Conservation (phyloP, 345 rosid species). For the Trapa bicornis region DNA sequence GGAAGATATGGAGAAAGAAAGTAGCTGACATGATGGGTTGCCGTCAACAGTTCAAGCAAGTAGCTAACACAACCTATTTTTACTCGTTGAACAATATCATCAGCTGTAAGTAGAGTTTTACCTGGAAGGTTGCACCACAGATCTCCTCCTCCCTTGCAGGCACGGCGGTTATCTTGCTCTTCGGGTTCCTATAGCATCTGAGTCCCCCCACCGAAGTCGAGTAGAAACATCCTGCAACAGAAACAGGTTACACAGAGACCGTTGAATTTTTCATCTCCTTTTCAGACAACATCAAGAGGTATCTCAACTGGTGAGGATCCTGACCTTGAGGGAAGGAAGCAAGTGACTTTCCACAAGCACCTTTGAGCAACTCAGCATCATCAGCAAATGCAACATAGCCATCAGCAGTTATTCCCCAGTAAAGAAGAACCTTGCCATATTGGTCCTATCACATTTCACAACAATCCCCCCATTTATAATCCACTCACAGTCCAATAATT, state of each 20-base stretch:
- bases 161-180: conserved; percentile 77
- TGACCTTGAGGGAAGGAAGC: conserved; percentile 93
- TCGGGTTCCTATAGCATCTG: conserved; percentile 85
- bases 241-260: too few species aligned
- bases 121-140: conserved; percentile 97
- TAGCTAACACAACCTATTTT: too few species aligned
- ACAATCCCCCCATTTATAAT: background rate
- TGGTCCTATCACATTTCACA: conserved; percentile 42
- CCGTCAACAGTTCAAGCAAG: too few species aligned
- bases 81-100: too few species aligned
- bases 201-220: conserved; percentile 77
- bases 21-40: too few species aligned
- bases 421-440: conserved; percentile 81
- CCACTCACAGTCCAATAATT: too few species aligned
- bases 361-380: conserved; percentile 69
- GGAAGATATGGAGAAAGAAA: background rate
- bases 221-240: conserved; percentile 67
- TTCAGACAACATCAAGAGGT: too few species aligned
- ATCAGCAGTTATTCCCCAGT: conserved; percentile 98
- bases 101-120: conserved; percentile 6
- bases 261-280: too few species aligned
- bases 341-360: conserved; percentile 94
- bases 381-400: conserved; percentile 83
- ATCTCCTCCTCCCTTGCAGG: conserved; percentile 90
- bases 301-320: too few species aligned